A percentile compares a stretch with the other conserved stretches of the same genome.
These are phyloP conservation scores for Pichia sp. DNA, from an alignment of 1,139 yeast genomes.

Conservation along the genomic window DNA sequence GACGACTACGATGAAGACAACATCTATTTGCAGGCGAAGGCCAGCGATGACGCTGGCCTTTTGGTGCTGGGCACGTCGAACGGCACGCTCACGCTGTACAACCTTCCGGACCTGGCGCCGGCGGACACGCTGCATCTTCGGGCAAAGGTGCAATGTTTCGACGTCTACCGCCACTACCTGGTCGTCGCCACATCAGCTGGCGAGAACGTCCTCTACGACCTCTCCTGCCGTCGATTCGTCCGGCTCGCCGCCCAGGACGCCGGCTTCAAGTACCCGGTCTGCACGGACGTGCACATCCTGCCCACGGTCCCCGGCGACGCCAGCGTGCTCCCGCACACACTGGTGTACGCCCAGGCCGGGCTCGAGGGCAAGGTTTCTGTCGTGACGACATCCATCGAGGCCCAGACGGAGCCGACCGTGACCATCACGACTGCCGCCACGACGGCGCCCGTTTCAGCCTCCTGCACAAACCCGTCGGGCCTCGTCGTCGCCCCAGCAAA, in stretches of 20 bases:
- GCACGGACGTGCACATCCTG: slow-evolving; percentile 55
- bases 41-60: slow-evolving; percentile 6
- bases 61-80: slow-evolving; percentile 4
- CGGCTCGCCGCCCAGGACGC: slow-evolving; percentile 59
- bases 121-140: slow-evolving; percentile 3
- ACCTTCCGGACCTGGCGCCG: slow-evolving; percentile 19
- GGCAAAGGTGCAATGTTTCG: slow-evolving; percentile 18
- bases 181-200: slow-evolving; percentile 16
- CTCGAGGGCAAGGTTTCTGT: slow-evolving; percentile 85
- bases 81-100: slow-evolving; percentile 10
- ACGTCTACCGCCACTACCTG: slow-evolving; percentile 10
- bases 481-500: slow-evolving; percentile 39
- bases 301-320: slow-evolving; percentile 27
- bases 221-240: slow-evolving; percentile 35
- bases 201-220: slow-evolving; percentile 45
- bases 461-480: slow-evolving; percentile 15
- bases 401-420: slow-evolving; percentile 17
- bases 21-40: neutral
- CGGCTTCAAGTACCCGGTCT: slow-evolving; percentile 65
- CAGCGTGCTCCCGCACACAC: slow-evolving; percentile 6
- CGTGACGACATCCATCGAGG: slow-evolving; percentile 41
- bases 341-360: slow-evolving; percentile 74
- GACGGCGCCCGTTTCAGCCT: slow-evolving; percentile 13
- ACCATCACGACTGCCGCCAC: slow-evolving; percentile 16
- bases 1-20: neutral